phyloP scores from a whole-genome alignment of 1,139 yeast genomes.

The Diutina ranongensis region DNA sequence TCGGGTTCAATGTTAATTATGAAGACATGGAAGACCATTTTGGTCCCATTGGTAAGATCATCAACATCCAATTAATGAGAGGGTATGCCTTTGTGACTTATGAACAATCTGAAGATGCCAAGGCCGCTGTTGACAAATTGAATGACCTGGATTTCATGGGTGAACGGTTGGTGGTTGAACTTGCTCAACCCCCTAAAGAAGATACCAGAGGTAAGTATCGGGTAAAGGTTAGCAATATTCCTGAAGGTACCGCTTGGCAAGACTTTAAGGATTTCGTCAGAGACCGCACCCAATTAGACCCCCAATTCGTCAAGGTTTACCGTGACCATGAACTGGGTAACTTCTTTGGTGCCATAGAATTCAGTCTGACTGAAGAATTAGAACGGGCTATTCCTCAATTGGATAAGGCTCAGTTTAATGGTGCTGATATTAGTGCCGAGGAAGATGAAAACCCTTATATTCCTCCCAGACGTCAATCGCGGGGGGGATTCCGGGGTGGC shows the following conservation, averaged over 20 bases:
- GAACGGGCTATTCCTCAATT: constrained; percentile 56
- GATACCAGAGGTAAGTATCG: constrained; percentile 62
- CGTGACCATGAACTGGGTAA: constrained; percentile 48
- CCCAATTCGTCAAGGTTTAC: constrained; percentile 64
- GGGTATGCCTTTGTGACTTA: constrained; percentile 71
- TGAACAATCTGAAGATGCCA: constrained; percentile 54
- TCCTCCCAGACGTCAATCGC: constrained; percentile 39
- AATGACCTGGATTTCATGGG: constrained; percentile 48
- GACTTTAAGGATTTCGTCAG: constrained; percentile 72
- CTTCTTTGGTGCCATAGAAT: constrained; percentile 71
- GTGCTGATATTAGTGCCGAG: constrained; percentile 52
- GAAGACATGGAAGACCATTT: constrained; percentile 62
- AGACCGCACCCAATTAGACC: constrained; percentile 53
- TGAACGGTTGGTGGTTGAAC: constrained; percentile 54
- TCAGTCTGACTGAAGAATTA: constrained; percentile 63
- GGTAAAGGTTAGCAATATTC: constrained; percentile 55
- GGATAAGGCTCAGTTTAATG: constrained; percentile 65
- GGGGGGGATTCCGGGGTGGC: constrained; percentile 30
- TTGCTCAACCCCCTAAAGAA: constrained; percentile 50
- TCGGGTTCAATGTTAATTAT: constrained; percentile 15
- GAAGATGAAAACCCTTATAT: constrained; percentile 75
- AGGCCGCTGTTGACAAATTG: constrained; percentile 53
- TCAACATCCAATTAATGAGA: constrained; percentile 58
- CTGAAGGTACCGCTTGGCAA: constrained; percentile 76
- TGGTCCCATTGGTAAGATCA: constrained; percentile 50